Percentiles rank a stretch among this genome's conserved stretches.
Conservation (phyloP, 768 basidiomycete genomes). For the Collybia sp. region DNA sequence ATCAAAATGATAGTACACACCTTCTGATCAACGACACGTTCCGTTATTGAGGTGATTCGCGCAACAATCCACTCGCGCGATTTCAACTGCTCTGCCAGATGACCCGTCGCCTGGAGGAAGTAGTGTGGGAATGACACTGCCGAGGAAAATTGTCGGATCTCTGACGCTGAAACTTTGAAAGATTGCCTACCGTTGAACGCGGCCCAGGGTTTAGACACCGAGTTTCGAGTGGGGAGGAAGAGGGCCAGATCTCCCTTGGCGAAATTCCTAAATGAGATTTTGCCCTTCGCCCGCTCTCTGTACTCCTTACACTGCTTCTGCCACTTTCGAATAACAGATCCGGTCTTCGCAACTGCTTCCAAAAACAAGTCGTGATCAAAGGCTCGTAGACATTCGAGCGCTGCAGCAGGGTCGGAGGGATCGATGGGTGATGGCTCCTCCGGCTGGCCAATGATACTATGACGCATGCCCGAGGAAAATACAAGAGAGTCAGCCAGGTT, state of each 20-base stretch:
- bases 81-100: constrained; percentile 85
- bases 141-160: constrained; percentile 31
- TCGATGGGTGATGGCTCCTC: constrained; percentile 75
- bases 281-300: constrained; percentile 90
- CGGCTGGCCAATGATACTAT: constrained; percentile 45
- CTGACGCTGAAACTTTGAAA: constrained; percentile 3
- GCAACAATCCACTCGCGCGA: constrained; percentile 95
- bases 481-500: constrained; percentile 39
- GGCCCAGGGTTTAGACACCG: constrained; percentile 92
- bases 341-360: constrained; percentile 76
- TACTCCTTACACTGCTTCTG: constrained; percentile 97
- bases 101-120: constrained; percentile 86
- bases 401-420: constrained; percentile 66
- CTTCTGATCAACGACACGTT: constrained; percentile 77
- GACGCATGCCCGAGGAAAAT: constrained; percentile 47
- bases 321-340: constrained; percentile 92
- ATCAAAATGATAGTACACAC: constrained; percentile 33
- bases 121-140: constrained; percentile 96
- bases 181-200: constrained; percentile 85
- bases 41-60: constrained; percentile 82
- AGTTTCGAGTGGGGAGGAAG: constrained; percentile 94
- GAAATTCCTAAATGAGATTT: constrained; percentile 95
- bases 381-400: constrained; percentile 62
- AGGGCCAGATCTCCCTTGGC: constrained; percentile 92
- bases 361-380: constrained; percentile 86